A percentile compares a stretch with the other conserved stretches of the same genome.
Conservation (phyloP, 306 rosid species). For the Heteromeles arbutifolia region DNA sequence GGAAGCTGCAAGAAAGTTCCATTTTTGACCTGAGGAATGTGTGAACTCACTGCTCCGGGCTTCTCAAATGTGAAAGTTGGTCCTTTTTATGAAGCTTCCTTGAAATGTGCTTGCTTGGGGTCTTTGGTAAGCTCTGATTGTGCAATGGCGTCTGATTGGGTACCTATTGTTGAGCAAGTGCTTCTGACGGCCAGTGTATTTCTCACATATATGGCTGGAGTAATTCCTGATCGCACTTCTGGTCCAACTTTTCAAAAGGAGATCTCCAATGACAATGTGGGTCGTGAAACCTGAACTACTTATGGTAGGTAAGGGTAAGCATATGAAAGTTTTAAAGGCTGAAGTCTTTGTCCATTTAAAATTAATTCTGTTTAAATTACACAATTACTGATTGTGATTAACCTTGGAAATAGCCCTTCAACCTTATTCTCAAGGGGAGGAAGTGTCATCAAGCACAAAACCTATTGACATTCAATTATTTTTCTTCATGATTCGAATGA, state of each 20-base stretch:
- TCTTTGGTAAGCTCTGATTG: slow-evolving; percentile 57
- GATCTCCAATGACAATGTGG: slow-evolving; percentile 30
- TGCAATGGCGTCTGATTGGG: slow-evolving; percentile 43
- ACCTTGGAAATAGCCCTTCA: not conserved
- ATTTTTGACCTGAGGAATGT: slow-evolving; percentile 26
- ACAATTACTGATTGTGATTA: not conserved
- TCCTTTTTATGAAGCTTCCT: slow-evolving; percentile 27
- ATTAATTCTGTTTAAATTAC: not conserved
- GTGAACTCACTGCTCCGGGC: slow-evolving; percentile 27
- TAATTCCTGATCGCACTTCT: slow-evolving; percentile 52
- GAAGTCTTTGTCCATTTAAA: slow-evolving; percentile 12
- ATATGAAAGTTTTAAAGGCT: slow-evolving; percentile 30
- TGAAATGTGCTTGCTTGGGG: slow-evolving; percentile 49
- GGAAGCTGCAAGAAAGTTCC: slow-evolving; percentile 28
- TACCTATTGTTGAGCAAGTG: slow-evolving; percentile 65
- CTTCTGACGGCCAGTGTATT: slow-evolving; percentile 77
- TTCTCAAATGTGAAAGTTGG: slow-evolving; percentile 25
- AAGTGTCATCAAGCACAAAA: not conserved
- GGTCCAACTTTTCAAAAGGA: slow-evolving; percentile 26
- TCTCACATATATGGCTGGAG: slow-evolving; percentile 86
- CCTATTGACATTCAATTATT: not conserved
- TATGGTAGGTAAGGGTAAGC: slow-evolving; percentile 99
- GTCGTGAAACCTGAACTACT: slow-evolving; percentile 37
- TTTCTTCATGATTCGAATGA: not conserved
- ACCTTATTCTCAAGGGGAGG: not conserved